phyloP scores from a whole-genome alignment of 768 basidiomycete genomes.

The Podaxis sp. region DNA sequence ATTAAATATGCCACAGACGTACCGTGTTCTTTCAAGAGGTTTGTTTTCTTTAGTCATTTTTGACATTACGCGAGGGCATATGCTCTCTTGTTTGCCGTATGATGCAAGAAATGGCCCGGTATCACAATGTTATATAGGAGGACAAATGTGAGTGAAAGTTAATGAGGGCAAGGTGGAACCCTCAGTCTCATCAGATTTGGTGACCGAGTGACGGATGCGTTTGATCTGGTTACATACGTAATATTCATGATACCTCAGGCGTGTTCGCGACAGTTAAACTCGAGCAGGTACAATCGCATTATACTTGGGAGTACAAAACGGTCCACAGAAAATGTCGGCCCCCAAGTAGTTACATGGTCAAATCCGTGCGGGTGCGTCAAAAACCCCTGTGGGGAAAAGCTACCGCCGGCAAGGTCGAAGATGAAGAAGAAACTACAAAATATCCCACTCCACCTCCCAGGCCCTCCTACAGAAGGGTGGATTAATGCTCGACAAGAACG shows the following conservation, averaged over 20 bases:
- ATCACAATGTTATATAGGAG: too few relatives aligned
- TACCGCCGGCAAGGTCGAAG: neutral
- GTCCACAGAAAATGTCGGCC: neutral
- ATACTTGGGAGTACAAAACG: neutral
- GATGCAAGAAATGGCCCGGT: too few relatives aligned
- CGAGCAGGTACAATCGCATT: neutral
- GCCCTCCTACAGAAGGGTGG: neutral
- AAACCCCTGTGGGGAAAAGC: neutral
- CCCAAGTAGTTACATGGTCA: neutral
- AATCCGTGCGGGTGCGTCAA: neutral
- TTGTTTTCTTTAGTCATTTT: conserved; percentile 25
- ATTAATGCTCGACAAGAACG: neutral
- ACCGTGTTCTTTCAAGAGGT: conserved; percentile 28
- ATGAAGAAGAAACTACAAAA: neutral
- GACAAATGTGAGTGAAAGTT: too few relatives aligned
- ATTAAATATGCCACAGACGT: conserved; percentile 10
- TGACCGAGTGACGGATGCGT: neutral
- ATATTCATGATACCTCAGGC: neutral
- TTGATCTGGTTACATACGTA: neutral
- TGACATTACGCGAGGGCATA: conserved; percentile 10
- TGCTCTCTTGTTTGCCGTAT: too few relatives aligned
- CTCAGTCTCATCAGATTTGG: neutral
- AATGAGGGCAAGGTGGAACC: neutral
- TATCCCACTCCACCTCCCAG: too few relatives aligned
- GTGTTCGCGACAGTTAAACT: too few relatives aligned